Percentiles rank a stretch among this genome's conserved stretches.
phyloP scores from a whole-genome alignment of 257 asterid genomes.

The Forsythia viridissima region DNA sequence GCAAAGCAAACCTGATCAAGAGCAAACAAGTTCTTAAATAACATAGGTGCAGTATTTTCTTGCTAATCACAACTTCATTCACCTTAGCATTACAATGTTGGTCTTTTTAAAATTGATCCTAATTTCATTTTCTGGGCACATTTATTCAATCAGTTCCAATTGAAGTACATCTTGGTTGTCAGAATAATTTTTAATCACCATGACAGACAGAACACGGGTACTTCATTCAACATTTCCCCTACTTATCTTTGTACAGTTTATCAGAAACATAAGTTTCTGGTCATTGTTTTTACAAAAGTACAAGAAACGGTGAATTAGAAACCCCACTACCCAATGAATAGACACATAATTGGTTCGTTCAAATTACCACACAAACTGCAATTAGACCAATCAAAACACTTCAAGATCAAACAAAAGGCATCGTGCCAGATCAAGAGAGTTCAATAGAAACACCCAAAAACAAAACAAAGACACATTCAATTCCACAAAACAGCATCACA shows the following conservation, averaged over 20 bases:
- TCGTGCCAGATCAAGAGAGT: background rate
- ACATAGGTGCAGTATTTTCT: background rate
- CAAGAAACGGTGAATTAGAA: background rate
- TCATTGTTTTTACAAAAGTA: slow-evolving; percentile 1
- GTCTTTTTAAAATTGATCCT: background rate
- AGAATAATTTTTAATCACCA: background rate
- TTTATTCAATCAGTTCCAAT: background rate
- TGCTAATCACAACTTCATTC: background rate
- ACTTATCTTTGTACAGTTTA: background rate
- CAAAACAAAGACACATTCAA: background rate
- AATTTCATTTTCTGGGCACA: background rate
- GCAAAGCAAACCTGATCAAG: background rate
- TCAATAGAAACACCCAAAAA: background rate
- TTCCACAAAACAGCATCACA: slow-evolving; percentile 7
- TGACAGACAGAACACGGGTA: background rate
- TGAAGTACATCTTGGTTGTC: background rate
- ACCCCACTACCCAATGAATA: slow-evolving; percentile 3
- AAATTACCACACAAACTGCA: background rate
- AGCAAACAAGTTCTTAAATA: background rate
- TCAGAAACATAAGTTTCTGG: background rate
- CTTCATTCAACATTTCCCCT: background rate
- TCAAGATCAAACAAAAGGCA: background rate
- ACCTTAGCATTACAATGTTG: background rate
- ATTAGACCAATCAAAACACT: slow-evolving; percentile 11
- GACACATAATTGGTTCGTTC: background rate